Percentiles rank a stretch among this genome's conserved stretches.
Conservation (phyloP, 768 basidiomycete genomes). For the Pleurotus sapidus region DNA sequence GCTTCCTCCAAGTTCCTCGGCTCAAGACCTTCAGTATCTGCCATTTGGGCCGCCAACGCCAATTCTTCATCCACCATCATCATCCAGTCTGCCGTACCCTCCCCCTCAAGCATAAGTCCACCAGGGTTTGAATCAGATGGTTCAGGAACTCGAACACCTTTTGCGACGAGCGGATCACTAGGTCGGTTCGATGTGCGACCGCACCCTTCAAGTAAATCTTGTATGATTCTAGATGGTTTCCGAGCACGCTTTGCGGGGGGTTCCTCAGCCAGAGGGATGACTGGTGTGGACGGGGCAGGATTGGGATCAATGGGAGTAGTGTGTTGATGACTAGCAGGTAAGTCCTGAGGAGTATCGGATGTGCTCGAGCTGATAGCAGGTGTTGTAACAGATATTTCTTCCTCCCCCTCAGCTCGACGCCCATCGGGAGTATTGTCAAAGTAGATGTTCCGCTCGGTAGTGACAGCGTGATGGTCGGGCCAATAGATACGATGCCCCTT, state of each 20-base stretch:
- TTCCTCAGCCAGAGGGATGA: not conserved
- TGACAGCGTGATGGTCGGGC: slow-evolving; percentile 17
- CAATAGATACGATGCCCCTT: slow-evolving; percentile 30
- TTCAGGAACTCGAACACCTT: not conserved
- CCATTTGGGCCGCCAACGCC: slow-evolving; percentile 10
- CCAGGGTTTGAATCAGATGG: not conserved
- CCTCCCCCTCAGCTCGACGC: slow-evolving; percentile 24
- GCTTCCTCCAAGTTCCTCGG: slow-evolving; percentile 15
- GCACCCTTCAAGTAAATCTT: not conserved
- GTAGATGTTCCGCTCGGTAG: slow-evolving; percentile 27
- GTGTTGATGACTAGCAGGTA: not conserved
- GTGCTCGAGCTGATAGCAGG: not conserved
- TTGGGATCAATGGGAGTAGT: not conserved
- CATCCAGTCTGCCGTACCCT: not conserved
- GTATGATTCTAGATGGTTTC: not conserved
- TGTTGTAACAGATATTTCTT: slow-evolving; percentile 8
- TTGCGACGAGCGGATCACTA: not conserved
- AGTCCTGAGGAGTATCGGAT: not conserved
- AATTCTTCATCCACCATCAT: slow-evolving; percentile 12
- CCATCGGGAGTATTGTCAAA: slow-evolving; percentile 14
- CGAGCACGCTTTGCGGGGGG: not conserved
- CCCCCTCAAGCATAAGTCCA: not conserved
- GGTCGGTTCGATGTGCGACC: not conserved
- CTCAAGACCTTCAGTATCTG: slow-evolving; percentile 14
- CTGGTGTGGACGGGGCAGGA: not conserved